These are phyloP conservation scores for Pyrus bretschneideri DNA, from an alignment of 306 rosid species.

Conservation along the genomic window DNA sequence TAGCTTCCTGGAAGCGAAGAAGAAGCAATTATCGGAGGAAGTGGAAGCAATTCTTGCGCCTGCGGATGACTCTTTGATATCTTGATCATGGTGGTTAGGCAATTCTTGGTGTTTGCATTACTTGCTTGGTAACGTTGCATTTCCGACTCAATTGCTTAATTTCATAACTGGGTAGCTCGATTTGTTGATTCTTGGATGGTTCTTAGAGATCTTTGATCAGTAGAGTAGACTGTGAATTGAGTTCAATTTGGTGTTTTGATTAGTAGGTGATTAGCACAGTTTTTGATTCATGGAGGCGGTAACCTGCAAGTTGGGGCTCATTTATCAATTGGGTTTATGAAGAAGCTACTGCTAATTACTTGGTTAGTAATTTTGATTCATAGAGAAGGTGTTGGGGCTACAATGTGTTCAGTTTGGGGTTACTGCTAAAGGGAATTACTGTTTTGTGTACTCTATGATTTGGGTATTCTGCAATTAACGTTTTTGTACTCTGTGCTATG, in stretches of 20 bases:
- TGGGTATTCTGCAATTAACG: too few relatives aligned
- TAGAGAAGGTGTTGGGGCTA: not conserved
- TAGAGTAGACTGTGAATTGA: too few relatives aligned
- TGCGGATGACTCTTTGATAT: not conserved
- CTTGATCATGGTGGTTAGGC: constrained; percentile 1
- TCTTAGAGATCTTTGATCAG: too few relatives aligned
- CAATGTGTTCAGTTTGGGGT: not conserved
- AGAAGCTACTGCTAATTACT: not conserved
- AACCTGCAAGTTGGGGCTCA: not conserved
- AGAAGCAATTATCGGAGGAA: too few relatives aligned
- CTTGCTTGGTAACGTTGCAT: not conserved
- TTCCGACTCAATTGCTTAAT: not conserved
- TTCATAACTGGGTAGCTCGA: not conserved
- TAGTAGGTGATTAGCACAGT: too few relatives aligned
- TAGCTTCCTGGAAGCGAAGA: too few relatives aligned
- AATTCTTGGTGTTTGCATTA: constrained; percentile 6
- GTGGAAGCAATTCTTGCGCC: too few relatives aligned
- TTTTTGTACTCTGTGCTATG: too few relatives aligned
- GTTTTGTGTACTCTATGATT: too few relatives aligned
- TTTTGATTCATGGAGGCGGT: not conserved
- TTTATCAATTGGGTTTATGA: not conserved
- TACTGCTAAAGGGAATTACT: not conserved
- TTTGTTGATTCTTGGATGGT: not conserved
- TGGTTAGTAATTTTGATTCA: not conserved
- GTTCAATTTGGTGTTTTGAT: too few relatives aligned